A percentile compares a stretch with the other conserved stretches of the same genome.
Evolutionary conservation across 2,329 filamentous ascomycete species (phyloP).

Genomic region (Claviceps quebecensis): DNA sequence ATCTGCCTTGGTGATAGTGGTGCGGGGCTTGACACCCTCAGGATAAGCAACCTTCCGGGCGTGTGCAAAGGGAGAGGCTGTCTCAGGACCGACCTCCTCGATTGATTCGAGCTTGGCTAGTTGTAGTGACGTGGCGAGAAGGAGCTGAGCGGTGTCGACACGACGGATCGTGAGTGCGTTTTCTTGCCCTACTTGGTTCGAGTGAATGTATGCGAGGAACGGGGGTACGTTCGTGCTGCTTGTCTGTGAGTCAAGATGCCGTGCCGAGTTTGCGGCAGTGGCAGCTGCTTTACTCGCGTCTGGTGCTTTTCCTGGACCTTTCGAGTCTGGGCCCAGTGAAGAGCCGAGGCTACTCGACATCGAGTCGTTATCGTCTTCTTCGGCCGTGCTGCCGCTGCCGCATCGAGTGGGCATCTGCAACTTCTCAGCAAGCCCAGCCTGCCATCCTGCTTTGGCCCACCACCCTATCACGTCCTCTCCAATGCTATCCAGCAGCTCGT

Average conservation of each 20-base stretch:
- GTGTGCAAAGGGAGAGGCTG: conserved; percentile 63
- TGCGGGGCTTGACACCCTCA: conserved; percentile 64
- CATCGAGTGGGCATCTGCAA: conserved; percentile 55
- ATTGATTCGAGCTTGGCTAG: conserved; percentile 70
- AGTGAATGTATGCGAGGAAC: conserved; percentile 72
- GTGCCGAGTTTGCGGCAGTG: not conserved
- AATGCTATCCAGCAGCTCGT: conserved; percentile 74
- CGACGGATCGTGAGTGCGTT: conserved; percentile 60
- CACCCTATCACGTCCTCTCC: conserved; percentile 85
- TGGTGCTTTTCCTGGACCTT: conserved; percentile 5
- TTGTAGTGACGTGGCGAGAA: conserved; percentile 69
- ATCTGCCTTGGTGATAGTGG: conserved; percentile 70
- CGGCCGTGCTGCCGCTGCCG: conserved; percentile 18
- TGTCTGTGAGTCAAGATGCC: not conserved
- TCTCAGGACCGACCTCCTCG: conserved; percentile 44
- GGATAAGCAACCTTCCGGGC: conserved; percentile 69
- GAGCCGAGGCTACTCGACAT: conserved; percentile 16
- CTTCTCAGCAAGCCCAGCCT: conserved; percentile 65
- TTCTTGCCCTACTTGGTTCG: conserved; percentile 25
- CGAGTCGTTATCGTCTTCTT: conserved; percentile 24
- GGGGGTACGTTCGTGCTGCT: conserved; percentile 40
- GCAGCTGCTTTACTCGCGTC: not conserved
- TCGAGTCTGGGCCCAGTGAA: conserved; percentile 13
- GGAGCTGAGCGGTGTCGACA: conserved; percentile 72
- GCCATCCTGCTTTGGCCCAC: conserved; percentile 94